A percentile compares a stretch with the other conserved stretches of the same genome.
Evolutionary conservation across 1,284 basidiomycete species (phyloP).

Genomic region (Phaffia rhodozyma): DNA sequence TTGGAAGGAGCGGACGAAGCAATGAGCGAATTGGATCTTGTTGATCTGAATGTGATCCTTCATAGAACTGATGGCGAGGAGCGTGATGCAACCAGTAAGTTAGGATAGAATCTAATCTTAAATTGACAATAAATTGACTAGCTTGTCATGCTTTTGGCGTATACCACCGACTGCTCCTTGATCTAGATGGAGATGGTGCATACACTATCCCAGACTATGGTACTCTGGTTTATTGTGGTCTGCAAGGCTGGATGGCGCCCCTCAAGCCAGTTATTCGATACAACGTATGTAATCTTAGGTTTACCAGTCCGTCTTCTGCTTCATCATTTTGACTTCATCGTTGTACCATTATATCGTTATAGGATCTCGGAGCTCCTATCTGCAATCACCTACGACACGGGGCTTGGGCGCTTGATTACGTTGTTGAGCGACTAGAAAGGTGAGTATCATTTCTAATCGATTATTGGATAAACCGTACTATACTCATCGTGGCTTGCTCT

Average conservation of each 20-base stretch:
- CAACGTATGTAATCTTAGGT: constrained; percentile 45
- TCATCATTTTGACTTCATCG: not conserved
- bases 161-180: not conserved
- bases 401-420: constrained; percentile 79
- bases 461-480: constrained; percentile 4
- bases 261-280: constrained; percentile 65
- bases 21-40: constrained; percentile 60
- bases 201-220: constrained; percentile 67
- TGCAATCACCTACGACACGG: constrained; percentile 76
- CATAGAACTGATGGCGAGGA: constrained; percentile 82
- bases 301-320: not conserved
- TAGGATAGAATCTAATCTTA: too few relatives aligned
- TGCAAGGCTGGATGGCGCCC: constrained; percentile 92
- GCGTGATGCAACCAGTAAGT: constrained; percentile 56
- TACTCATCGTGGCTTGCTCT: constrained; percentile 2
- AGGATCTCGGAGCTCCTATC: constrained; percentile 75
- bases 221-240: constrained; percentile 69
- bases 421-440: constrained; percentile 56
- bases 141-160: not conserved
- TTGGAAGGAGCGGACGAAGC: constrained; percentile 54
- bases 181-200: constrained; percentile 44
- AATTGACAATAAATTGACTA: not conserved
- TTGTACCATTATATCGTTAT: not conserved
- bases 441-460: constrained; percentile 37
- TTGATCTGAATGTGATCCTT: constrained; percentile 75